Conservation (phyloP, 192 early-diverging fungal species). For the Coemansia reversa region DNA sequence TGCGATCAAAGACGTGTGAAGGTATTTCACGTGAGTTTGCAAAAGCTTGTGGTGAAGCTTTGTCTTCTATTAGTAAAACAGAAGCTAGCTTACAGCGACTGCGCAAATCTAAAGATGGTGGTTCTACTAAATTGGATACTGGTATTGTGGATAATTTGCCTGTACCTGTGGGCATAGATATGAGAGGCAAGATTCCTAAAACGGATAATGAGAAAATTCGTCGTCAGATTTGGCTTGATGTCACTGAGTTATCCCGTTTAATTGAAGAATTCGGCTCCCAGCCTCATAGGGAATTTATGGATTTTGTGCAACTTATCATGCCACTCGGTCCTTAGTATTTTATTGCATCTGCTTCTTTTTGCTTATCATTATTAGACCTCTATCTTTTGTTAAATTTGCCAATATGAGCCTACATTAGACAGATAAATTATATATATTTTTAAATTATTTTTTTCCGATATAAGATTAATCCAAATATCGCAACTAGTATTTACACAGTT, state of each 20-base stretch:
- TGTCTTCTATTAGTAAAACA: conserved; percentile 47
- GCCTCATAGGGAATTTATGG: conserved; percentile 22
- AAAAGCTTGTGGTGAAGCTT: conserved; percentile 18
- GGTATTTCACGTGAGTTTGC: conserved; percentile 34
- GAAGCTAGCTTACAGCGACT: conserved; percentile 46
- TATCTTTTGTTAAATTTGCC: neutral
- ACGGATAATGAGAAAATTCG: conserved; percentile 52
- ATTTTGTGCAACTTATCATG: conserved; percentile 15
- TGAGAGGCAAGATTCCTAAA: conserved; percentile 21
- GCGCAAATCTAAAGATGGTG: conserved; percentile 6
- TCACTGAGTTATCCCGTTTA: conserved; percentile 15
- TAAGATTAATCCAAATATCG: neutral
- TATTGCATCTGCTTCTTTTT: neutral
- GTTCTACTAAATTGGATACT: neutral
- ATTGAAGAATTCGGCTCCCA: conserved; percentile 10
- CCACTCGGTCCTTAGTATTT: conserved; percentile 20
- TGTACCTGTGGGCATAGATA: conserved; percentile 32
- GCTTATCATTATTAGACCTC: neutral
- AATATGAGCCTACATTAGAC: neutral
- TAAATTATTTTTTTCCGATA: neutral
- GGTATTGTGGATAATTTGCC: conserved; percentile 11
- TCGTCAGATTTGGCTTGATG: conserved; percentile 47
- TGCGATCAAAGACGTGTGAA: conserved; percentile 17
- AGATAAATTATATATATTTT: neutral
- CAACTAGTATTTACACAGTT: neutral